phyloP scores from a whole-genome alignment of 805 yeast genomes.

The Candida xyloterini region DNA sequence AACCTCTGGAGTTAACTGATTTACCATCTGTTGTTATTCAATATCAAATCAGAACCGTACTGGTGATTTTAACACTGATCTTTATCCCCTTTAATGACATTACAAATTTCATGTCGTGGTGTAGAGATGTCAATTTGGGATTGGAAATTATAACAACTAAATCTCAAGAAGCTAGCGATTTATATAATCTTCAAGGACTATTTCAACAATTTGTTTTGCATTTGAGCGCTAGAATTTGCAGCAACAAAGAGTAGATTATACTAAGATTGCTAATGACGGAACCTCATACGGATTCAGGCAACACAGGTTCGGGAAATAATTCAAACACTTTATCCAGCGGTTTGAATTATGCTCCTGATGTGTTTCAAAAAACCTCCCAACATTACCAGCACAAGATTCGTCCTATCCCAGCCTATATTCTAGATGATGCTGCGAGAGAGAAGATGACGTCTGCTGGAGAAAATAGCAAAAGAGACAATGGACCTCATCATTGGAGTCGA shows the following conservation, averaged over 20 bases:
- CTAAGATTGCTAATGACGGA: neutral
- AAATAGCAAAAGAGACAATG: neutral
- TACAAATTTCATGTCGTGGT: neutral
- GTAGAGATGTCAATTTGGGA: constrained; percentile 3
- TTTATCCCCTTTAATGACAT: too few species aligned
- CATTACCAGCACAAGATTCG: constrained; percentile 24
- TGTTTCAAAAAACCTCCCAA: constrained; percentile 14
- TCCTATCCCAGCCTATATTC: constrained; percentile 62
- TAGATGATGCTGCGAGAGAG: constrained; percentile 40
- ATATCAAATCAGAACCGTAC: too few species aligned
- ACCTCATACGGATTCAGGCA: constrained; percentile 1
- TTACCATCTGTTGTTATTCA: too few species aligned
- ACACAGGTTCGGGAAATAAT: constrained; percentile 10
- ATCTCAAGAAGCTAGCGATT: too few species aligned
- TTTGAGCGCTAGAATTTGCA: neutral
- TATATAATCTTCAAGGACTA: neutral
- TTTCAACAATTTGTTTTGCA: neutral
- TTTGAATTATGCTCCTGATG: constrained; percentile 11
- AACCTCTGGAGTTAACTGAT: too few species aligned
- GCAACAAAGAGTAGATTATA: neutral
- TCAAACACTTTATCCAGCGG: constrained; percentile 14
- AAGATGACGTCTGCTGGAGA: constrained; percentile 6
- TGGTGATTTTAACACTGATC: too few species aligned
- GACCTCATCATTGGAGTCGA: constrained; percentile 5
- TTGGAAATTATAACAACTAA: neutral